A percentile compares a stretch with the other conserved stretches of the same genome.
Evolutionary conservation across 192 early-diverging fungal genomes (phyloP).

Genomic region (Entrophospora sp.): DNA sequence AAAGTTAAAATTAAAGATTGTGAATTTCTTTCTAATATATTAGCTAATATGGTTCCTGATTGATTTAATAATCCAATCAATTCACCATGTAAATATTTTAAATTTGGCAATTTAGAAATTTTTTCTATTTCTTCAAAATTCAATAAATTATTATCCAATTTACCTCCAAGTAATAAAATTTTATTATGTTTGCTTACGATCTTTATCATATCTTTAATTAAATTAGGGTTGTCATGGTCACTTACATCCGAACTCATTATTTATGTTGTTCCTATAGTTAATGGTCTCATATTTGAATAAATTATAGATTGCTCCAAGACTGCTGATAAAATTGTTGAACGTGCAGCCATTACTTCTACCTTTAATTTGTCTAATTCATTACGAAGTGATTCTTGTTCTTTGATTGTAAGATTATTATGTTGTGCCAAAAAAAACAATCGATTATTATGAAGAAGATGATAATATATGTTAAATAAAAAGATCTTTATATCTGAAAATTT

Average conservation of each 20-base stretch:
- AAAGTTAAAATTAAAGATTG: conserved; percentile 30
- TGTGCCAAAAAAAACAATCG: conserved; percentile 45
- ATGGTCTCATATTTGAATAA: conserved; percentile 39
- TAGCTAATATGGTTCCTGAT: conserved; percentile 33
- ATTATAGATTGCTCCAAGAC: conserved; percentile 31
- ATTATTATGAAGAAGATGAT: conserved; percentile 35
- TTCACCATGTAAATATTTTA: conserved; percentile 35
- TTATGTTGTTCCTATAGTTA: conserved; percentile 44
- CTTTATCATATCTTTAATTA: conserved; percentile 30
- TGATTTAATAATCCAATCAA: conserved; percentile 38
- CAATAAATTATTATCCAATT: conserved; percentile 42
- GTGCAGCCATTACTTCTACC: conserved; percentile 35
- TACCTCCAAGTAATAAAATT: conserved; percentile 46
- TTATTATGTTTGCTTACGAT: conserved; percentile 45
- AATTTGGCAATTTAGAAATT: conserved; percentile 39
- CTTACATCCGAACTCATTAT: conserved; percentile 36
- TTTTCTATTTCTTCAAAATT: conserved; percentile 39
- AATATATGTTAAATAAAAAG: conserved; percentile 40
- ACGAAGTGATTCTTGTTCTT: conserved; percentile 41
- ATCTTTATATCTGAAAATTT: conserved; percentile 38
- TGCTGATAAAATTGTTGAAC: conserved; percentile 39
- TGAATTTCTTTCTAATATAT: conserved; percentile 32
- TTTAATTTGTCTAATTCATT: conserved; percentile 29
- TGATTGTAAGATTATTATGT: conserved; percentile 52
- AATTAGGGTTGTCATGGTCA: conserved; percentile 31